phyloP scores from a whole-genome alignment of 2,329 filamentous ascomycete species.

The Penicillium verrucosum region DNA sequence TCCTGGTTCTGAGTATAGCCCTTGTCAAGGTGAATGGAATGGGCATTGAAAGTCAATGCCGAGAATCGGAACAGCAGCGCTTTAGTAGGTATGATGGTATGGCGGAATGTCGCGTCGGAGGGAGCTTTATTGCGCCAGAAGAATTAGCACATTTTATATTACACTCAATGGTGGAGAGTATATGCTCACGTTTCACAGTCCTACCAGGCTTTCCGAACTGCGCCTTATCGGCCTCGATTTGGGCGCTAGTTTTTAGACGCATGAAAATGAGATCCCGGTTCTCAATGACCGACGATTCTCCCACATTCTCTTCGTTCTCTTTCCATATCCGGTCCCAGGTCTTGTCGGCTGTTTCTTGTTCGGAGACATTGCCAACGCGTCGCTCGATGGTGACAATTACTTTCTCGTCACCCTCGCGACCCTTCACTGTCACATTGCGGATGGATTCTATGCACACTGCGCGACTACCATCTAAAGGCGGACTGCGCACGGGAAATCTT shows the following conservation, averaged over 20 bases:
- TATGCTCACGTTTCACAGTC: slow-evolving; percentile 36
- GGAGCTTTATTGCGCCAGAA: slow-evolving; percentile 41
- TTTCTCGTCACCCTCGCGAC: slow-evolving; percentile 52
- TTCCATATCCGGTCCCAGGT: slow-evolving; percentile 46
- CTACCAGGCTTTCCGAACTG: slow-evolving; percentile 24
- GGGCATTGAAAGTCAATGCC: slow-evolving; percentile 87
- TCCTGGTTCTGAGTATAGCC: slow-evolving; percentile 68
- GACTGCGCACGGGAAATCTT: slow-evolving; percentile 44
- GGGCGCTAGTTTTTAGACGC: slow-evolving; percentile 46
- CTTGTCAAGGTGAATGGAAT: slow-evolving; percentile 81
- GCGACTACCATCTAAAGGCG: slow-evolving; percentile 34
- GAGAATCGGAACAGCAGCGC: slow-evolving; percentile 84
- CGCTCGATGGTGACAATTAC: slow-evolving; percentile 61
- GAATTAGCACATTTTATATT: slow-evolving; percentile 16
- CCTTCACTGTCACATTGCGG: slow-evolving; percentile 50
- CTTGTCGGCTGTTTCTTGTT: slow-evolving; percentile 33
- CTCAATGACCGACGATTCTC: slow-evolving; percentile 53
- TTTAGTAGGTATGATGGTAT: slow-evolving; percentile 63
- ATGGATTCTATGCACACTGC: slow-evolving; percentile 49
- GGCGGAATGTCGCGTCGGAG: slow-evolving; percentile 52
- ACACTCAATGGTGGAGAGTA: slow-evolving; percentile 8
- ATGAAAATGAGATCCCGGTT: slow-evolving; percentile 63
- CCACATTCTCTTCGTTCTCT: slow-evolving; percentile 41
- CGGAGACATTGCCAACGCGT: slow-evolving; percentile 43
- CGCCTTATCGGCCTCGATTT: slow-evolving; percentile 27